phyloP scores from a whole-genome alignment of 345 rosid genomes.

The Pseudoturritis turrita region DNA sequence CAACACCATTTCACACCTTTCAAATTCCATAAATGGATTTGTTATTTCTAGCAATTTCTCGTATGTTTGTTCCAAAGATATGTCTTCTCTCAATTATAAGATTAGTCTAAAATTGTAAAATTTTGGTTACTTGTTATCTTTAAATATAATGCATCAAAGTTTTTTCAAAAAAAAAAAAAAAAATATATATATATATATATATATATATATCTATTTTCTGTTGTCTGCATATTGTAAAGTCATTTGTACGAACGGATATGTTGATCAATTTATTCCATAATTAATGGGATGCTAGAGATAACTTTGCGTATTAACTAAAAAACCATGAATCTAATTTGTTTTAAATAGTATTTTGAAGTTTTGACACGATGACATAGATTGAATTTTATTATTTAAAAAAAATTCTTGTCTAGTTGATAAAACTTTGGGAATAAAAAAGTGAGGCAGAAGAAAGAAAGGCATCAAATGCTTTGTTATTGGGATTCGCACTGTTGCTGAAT shows the following conservation, averaged over 20 bases:
- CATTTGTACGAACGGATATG: neutral
- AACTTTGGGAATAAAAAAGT: constrained; percentile 21
- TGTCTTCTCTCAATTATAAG: too few relatives aligned
- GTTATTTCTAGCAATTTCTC: too few relatives aligned
- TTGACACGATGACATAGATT: constrained; percentile 13
- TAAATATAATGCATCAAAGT: too few relatives aligned
- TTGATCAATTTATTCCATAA: constrained; percentile 1
- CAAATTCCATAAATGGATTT: too few relatives aligned
- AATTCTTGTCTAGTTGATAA: constrained; percentile 13
- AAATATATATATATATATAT: too few relatives aligned
- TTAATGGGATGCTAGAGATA: constrained; percentile 1
- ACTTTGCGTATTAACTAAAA: neutral
- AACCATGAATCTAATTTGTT: neutral
- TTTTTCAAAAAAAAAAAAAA: too few relatives aligned
- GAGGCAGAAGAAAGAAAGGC: constrained; percentile 46
- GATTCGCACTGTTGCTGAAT: constrained; percentile 70
- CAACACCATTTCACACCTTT: too few relatives aligned
- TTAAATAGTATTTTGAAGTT: neutral
- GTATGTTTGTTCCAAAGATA: too few relatives aligned
- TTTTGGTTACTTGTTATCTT: too few relatives aligned
- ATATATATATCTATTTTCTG: too few relatives aligned
- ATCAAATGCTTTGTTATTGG: constrained; percentile 66
- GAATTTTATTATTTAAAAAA: neutral
- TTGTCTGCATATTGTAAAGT: neutral
- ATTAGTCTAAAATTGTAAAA: too few relatives aligned